phyloP scores from a whole-genome alignment of 345 rosid genomes.

The Populus pruinosa region DNA sequence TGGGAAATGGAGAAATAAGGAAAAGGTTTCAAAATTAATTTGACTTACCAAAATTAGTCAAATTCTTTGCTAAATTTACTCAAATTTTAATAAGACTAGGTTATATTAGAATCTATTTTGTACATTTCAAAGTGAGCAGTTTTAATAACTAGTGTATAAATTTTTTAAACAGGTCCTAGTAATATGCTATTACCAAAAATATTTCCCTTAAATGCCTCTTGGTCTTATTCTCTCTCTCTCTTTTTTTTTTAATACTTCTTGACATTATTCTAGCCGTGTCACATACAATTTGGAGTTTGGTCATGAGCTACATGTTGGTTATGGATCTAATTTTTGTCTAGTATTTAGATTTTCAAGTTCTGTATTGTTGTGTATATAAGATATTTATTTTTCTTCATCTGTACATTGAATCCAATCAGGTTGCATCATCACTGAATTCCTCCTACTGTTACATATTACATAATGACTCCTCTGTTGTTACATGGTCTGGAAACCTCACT shows the following conservation, averaged over 20 bases:
- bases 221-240: no score
- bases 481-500: slow-evolving; percentile 90
- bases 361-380: background rate
- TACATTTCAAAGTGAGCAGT: background rate
- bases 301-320: background rate
- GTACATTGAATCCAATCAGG: slow-evolving; percentile 45
- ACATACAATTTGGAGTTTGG: background rate
- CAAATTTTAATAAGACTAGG: background rate
- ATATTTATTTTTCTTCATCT: background rate
- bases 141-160: background rate
- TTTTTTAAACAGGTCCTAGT: background rate
- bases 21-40: background rate
- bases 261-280: background rate
- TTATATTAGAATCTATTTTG: background rate
- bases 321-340: background rate
- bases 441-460: slow-evolving; percentile 92
- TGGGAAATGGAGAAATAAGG: background rate
- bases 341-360: background rate
- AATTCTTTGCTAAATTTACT: background rate
- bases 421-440: slow-evolving; percentile 80
- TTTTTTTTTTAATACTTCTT: no score
- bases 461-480: slow-evolving; percentile 63
- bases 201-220: background rate
- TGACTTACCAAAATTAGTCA: background rate
- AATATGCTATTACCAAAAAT: background rate